Conservation (phyloP, 2,329 filamentous ascomycete species). For the Penicillium sp. region DNA sequence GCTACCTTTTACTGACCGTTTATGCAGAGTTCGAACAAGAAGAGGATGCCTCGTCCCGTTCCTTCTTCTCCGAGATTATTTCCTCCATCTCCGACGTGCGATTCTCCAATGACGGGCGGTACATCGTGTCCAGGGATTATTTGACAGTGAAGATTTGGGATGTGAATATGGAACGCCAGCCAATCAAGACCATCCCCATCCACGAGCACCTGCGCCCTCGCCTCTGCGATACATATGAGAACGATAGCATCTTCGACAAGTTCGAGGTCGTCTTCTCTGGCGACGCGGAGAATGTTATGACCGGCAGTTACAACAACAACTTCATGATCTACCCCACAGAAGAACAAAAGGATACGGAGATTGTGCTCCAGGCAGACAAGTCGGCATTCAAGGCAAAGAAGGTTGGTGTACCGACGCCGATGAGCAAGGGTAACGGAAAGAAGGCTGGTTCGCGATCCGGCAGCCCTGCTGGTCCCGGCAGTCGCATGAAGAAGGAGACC, state of each 20-base stretch:
- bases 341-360: conserved; percentile 92
- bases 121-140: conserved; percentile 97
- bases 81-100: conserved; percentile 98
- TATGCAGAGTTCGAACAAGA: conserved; percentile 92
- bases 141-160: conserved; percentile 99
- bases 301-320: conserved; percentile 99
- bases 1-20: conserved; percentile 3
- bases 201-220: conserved; percentile 93
- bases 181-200: conserved; percentile 97
- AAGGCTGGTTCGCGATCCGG: conserved; percentile 84
- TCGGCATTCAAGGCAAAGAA: conserved; percentile 99
- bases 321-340: conserved; percentile 99
- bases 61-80: conserved; percentile 99
- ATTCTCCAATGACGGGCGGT: conserved; percentile 93
- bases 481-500: conserved; percentile 97
- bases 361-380: conserved; percentile 96
- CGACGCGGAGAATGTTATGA: conserved; percentile 99
- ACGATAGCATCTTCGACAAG: conserved; percentile 99
- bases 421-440: conserved; percentile 79
- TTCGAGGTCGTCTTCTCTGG: conserved; percentile 99
- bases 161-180: conserved; percentile 97
- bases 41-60: conserved; percentile 92
- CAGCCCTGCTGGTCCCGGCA: conserved; percentile 82
- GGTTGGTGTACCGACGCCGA: conserved; percentile 94
- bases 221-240: conserved; percentile 97